Evolutionary conservation across 371 early-diverging fungal species (phyloP).

Genomic region (Mortierella polycephala): DNA sequence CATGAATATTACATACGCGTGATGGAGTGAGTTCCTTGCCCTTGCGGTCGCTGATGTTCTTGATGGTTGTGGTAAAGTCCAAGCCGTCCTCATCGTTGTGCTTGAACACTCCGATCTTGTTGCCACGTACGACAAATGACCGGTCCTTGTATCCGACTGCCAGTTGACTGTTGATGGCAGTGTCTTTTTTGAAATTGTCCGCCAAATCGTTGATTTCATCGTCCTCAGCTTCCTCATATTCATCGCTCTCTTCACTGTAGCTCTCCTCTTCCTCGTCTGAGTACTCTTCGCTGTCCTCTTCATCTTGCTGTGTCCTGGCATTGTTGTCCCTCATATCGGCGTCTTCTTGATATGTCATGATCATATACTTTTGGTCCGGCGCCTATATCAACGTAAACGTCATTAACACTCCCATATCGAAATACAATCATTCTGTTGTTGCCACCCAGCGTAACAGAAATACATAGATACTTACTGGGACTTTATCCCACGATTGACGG

Average conservation of each 20-base stretch:
- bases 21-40: conserved; percentile 64
- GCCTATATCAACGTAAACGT: conserved; percentile 28
- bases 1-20: conserved; percentile 50
- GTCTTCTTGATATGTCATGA: conserved; percentile 75
- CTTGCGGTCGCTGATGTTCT: conserved; percentile 58
- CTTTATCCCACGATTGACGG: conserved; percentile 56
- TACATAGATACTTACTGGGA: conserved; percentile 37
- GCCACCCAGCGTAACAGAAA: too few relatives aligned
- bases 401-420: not conserved
- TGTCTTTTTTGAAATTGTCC: conserved; percentile 23
- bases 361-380: conserved; percentile 71
- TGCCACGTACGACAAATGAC: conserved; percentile 89
- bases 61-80: conserved; percentile 76
- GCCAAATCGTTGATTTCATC: conserved; percentile 38
- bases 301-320: conserved; percentile 3
- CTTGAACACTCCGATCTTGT: conserved; percentile 85
- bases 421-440: not conserved
- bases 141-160: conserved; percentile 82
- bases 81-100: conserved; percentile 75
- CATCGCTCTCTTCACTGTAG: conserved; percentile 30
- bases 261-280: conserved; percentile 43
- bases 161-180: conserved; percentile 70
- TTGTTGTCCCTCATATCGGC: conserved; percentile 59
- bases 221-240: conserved; percentile 34
- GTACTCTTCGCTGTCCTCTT: conserved; percentile 11